These are phyloP conservation scores for Nakataea oryzae DNA, from an alignment of 2,329 filamentous ascomycete species.

Conservation along the genomic window DNA sequence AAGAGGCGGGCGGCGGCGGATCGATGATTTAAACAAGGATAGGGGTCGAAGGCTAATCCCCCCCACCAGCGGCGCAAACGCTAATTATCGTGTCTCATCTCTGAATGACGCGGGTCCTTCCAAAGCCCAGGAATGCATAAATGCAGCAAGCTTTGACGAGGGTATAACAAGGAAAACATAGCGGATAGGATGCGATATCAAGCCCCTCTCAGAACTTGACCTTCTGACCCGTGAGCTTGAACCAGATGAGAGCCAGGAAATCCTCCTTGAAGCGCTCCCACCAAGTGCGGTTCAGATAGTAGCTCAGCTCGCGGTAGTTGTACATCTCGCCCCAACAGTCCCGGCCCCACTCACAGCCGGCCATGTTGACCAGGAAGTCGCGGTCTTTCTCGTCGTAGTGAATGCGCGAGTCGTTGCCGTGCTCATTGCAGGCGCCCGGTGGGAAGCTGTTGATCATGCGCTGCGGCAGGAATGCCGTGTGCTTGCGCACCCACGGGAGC, in stretches of 20 bases:
- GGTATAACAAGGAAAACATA: background rate
- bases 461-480: constrained; percentile 82
- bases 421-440: constrained; percentile 74
- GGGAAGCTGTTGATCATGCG: constrained; percentile 94
- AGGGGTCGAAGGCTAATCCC: background rate
- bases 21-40: background rate
- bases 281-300: constrained; percentile 70
- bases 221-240: constrained; percentile 50
- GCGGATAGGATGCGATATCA: background rate
- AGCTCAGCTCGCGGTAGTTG: constrained; percentile 83
- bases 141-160: background rate
- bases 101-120: background rate
- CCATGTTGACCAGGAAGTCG: constrained; percentile 97
- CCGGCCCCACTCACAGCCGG: constrained; percentile 90
- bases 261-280: constrained; percentile 73
- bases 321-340: constrained; percentile 99
- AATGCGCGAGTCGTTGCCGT: constrained; percentile 61
- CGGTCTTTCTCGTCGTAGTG: constrained; percentile 81
- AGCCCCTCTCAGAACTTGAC: constrained; percentile 36
- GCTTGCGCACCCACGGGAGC: constrained; percentile 86
- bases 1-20: background rate
- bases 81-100: background rate
- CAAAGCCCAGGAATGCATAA: background rate
- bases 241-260: constrained; percentile 48
- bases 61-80: background rate